These are phyloP conservation scores for Quercus tomentella DNA, from an alignment of 331 rosid species.

Conservation along the genomic window DNA sequence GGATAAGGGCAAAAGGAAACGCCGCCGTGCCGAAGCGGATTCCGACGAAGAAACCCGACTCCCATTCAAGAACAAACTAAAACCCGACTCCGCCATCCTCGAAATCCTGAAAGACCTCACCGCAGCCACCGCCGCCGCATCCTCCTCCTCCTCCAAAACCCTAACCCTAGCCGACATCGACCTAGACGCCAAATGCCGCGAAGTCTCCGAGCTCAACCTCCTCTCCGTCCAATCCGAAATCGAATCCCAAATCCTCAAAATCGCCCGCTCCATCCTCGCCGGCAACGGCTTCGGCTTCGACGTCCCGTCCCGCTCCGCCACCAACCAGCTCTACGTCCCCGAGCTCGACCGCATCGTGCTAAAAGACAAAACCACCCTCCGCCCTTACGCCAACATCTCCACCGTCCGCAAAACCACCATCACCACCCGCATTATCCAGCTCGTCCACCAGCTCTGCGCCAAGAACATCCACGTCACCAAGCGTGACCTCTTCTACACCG, in stretches of 20 bases:
- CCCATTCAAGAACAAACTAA: slow-evolving; percentile 47
- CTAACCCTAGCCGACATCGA: slow-evolving; percentile 69
- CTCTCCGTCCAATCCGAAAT: slow-evolving; percentile 63
- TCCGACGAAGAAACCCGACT: slow-evolving; percentile 36
- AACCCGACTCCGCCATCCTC: slow-evolving; percentile 45
- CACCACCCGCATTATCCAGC: slow-evolving; percentile 67
- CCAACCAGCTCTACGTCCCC: slow-evolving; percentile 78
- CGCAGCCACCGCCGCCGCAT: slow-evolving; percentile 21
- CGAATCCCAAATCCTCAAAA: slow-evolving; percentile 46
- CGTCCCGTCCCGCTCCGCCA: slow-evolving; percentile 85
- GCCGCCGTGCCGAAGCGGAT: slow-evolving; percentile 35
- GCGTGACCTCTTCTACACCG: slow-evolving; percentile 94
- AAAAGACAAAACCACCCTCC: slow-evolving; percentile 59
- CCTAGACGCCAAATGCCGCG: slow-evolving; percentile 71
- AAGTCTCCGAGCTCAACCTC: slow-evolving; percentile 69
- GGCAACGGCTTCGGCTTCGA: slow-evolving; percentile 80
- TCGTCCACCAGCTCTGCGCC: slow-evolving; percentile 76
- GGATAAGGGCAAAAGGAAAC: slow-evolving; percentile 44
- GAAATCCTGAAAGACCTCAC: slow-evolving; percentile 30
- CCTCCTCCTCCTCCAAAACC: slow-evolving; percentile 56
- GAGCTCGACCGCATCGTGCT: slow-evolving; percentile 90
- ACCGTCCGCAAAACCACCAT: slow-evolving; percentile 78
- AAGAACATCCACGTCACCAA: slow-evolving; percentile 87
- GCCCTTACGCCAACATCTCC: slow-evolving; percentile 78
- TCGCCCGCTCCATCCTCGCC: slow-evolving; percentile 67